phyloP scores from a whole-genome alignment of 495 filamentous ascomycete species.

The Clavariopsis aquatica region DNA sequence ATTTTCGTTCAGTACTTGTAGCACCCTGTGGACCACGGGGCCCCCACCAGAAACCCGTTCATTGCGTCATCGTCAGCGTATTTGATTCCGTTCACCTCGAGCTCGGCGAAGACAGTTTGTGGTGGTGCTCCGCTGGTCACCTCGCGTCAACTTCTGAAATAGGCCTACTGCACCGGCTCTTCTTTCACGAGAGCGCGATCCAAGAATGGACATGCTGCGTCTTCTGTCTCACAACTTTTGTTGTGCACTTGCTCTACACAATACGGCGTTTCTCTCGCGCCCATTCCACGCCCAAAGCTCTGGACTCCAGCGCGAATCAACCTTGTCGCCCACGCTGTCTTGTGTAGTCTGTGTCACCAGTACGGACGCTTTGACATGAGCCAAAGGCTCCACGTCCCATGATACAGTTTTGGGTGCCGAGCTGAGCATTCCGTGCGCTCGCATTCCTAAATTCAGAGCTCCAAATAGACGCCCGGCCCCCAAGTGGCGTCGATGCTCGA shows the following conservation, averaged over 20 bases:
- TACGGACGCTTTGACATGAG: not conserved
- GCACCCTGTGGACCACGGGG: conserved; percentile 21
- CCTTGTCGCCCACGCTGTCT: conserved; percentile 22
- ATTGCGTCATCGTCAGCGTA: conserved; percentile 21
- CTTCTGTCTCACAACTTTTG: conserved; percentile 14
- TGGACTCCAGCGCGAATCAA: conserved; percentile 11
- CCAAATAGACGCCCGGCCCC: conserved; percentile 6
- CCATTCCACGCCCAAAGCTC: conserved; percentile 8
- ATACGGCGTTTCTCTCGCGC: not conserved
- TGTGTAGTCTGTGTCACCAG: conserved; percentile 21
- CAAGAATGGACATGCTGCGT: not conserved
- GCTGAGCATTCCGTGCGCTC: conserved; percentile 10
- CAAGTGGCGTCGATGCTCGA: not conserved
- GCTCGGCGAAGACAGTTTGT: conserved; percentile 14
- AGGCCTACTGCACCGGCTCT: not conserved
- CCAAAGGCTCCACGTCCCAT: conserved; percentile 12
- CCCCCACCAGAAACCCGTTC: not conserved
- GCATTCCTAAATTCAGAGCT: not conserved
- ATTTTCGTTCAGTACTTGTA: conserved; percentile 22
- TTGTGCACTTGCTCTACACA: not conserved
- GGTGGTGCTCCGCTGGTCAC: not conserved
- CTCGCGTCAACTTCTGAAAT: not conserved
- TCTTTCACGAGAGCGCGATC: not conserved
- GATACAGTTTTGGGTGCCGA: conserved; percentile 17
- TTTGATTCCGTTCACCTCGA: conserved; percentile 6